phyloP scores from a whole-genome alignment of 2,329 filamentous ascomycete species.

The Fusarium sp. region DNA sequence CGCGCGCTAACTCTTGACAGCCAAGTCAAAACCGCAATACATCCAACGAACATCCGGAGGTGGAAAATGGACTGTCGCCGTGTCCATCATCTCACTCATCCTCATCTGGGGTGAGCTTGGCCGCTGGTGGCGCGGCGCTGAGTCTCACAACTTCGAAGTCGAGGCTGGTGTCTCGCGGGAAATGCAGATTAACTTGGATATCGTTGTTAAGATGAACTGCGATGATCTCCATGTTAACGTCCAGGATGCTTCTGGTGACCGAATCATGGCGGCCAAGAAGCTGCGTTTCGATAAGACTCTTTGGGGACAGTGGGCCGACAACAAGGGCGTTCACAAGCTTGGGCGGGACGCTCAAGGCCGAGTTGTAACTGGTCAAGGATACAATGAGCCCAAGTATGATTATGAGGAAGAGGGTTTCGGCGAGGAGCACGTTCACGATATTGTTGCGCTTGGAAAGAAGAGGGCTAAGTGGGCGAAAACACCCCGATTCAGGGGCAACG shows the following conservation, averaged over 20 bases:
- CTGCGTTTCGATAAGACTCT: constrained; percentile 80
- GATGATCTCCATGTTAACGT: constrained; percentile 93
- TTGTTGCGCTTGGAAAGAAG: constrained; percentile 75
- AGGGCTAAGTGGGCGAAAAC: constrained; percentile 80
- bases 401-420: constrained; percentile 73
- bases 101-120: constrained; percentile 82
- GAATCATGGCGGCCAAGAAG: constrained; percentile 82
- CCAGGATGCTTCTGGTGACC: constrained; percentile 92
- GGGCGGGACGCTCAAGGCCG: constrained; percentile 66
- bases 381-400: constrained; percentile 58
- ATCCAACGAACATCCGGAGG: constrained; percentile 85
- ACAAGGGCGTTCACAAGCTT: constrained; percentile 71
- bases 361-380: constrained; percentile 61
- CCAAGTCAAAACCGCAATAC: constrained; percentile 96
- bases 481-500: constrained; percentile 68
- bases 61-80: constrained; percentile 91
- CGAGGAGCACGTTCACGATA: constrained; percentile 92
- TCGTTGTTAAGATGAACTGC: constrained; percentile 92
- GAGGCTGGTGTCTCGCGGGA: constrained; percentile 89
- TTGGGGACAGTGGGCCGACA: constrained; percentile 85
- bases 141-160: constrained; percentile 90
- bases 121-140: constrained; percentile 85
- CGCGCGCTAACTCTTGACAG: constrained; percentile 58
- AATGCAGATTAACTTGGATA: constrained; percentile 94
- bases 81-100: constrained; percentile 77